These are phyloP conservation scores for Lepidium sativum DNA, from an alignment of 345 rosid species.

Conservation along the genomic window DNA sequence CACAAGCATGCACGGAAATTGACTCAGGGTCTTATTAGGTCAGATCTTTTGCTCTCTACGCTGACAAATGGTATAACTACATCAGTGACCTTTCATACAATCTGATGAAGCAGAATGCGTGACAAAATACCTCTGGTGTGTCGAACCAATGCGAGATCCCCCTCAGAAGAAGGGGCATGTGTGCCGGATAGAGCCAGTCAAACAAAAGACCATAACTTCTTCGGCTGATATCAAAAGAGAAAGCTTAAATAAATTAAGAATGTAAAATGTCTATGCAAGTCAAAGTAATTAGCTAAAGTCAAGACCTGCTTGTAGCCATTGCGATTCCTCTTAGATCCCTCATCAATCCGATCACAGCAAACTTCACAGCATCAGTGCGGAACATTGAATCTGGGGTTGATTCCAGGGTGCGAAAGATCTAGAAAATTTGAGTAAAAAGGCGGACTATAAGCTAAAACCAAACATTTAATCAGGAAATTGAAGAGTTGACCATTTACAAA, in stretches of 20 bases:
- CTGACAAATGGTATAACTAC: conserved; percentile 1
- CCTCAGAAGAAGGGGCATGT: conserved; percentile 90
- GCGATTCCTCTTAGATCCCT: conserved; percentile 97
- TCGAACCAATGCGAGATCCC: conserved; percentile 92
- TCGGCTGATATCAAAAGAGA: conserved; percentile 52
- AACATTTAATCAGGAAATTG: not conserved
- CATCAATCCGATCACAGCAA: conserved; percentile 86
- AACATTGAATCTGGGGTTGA: conserved; percentile 81
- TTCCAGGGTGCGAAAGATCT: conserved; percentile 85
- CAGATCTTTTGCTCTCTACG: not conserved
- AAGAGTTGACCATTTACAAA: not conserved
- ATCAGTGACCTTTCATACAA: not conserved
- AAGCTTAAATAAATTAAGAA: not conserved
- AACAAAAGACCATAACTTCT: conserved; percentile 87
- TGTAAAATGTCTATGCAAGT: conserved; percentile 2
- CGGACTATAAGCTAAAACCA: not conserved
- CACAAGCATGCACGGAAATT: not conserved
- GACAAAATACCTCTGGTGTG: conserved; percentile 79
- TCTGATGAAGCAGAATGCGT: conserved; percentile 3
- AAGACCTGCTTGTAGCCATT: conserved; percentile 91
- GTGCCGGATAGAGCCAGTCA: conserved; percentile 97
- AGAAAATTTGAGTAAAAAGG: conserved; percentile 18
- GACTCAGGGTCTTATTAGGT: not conserved
- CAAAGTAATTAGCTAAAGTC: conserved; percentile 7
- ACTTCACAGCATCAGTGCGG: conserved; percentile 88